These are phyloP conservation scores for Gentiana macrophylla DNA, from an alignment of 257 asterid genomes.

Conservation along the genomic window DNA sequence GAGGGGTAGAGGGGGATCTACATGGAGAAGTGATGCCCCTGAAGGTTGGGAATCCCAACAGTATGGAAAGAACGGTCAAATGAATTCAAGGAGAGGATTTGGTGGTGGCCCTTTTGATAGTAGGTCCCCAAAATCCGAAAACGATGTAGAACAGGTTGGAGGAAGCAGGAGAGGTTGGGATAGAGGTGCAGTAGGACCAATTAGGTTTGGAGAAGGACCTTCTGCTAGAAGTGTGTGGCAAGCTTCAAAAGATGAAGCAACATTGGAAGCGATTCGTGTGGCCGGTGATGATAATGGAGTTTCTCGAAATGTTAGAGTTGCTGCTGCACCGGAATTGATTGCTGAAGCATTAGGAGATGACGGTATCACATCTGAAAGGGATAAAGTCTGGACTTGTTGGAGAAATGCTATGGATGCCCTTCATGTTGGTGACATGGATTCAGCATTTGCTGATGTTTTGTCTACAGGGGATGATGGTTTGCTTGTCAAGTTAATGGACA, in stretches of 20 bases:
- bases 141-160: constrained; percentile 49
- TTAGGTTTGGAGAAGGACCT: constrained; percentile 97
- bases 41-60: constrained; percentile 59
- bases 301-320: constrained; percentile 64
- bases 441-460: constrained; percentile 86
- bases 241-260: constrained; percentile 98
- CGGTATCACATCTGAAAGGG: constrained; percentile 54
- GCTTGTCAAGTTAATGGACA: constrained; percentile 93
- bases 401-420: constrained; percentile 94
- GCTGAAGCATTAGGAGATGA: constrained; percentile 79
- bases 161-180: constrained; percentile 80
- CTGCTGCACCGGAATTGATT: constrained; percentile 73
- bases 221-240: constrained; percentile 99
- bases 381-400: constrained; percentile 84
- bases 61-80: constrained; percentile 56
- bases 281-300: constrained; percentile 89
- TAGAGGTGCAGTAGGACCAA: constrained; percentile 51
- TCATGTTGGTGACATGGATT: constrained; percentile 65
- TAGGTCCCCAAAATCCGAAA: constrained; percentile 53
- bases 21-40: constrained; percentile 61
- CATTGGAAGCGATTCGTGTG: constrained; percentile 91
- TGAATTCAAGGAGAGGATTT: constrained; percentile 52
- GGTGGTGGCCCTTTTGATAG: constrained; percentile 34
- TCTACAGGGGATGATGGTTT: constrained; percentile 75
- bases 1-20: constrained; percentile 50